phyloP scores from a whole-genome alignment of 768 basidiomycete species.

The Mycena latifolia region DNA sequence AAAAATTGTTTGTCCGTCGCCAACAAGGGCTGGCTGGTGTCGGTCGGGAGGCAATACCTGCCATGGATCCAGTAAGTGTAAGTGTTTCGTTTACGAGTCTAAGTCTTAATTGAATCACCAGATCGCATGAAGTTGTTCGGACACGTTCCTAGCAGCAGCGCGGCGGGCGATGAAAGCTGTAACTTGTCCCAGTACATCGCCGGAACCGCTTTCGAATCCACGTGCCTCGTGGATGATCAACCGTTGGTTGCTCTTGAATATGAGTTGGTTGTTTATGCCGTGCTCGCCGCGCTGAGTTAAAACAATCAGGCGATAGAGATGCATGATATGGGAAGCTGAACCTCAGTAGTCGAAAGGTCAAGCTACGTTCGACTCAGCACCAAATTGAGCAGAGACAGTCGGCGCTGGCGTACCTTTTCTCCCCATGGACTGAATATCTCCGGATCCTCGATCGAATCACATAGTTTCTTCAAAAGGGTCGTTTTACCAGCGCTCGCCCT shows the following conservation, averaged over 20 bases:
- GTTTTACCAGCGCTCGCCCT: constrained; percentile 14
- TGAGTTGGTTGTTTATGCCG: constrained; percentile 3
- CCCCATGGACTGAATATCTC: not conserved
- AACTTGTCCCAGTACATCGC: not conserved
- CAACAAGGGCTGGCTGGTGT: not conserved
- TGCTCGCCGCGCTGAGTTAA: not conserved
- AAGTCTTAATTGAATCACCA: not conserved
- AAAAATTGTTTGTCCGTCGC: not conserved
- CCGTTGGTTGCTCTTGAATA: constrained; percentile 8
- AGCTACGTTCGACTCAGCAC: too few species aligned
- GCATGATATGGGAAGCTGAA: too few species aligned
- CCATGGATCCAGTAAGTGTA: not conserved
- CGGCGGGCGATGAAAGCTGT: not conserved
- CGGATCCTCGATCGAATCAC: constrained; percentile 8
- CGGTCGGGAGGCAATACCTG: constrained; percentile 6
- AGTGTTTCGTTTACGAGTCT: too few species aligned
- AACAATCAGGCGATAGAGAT: too few species aligned
- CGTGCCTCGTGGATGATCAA: constrained; percentile 10
- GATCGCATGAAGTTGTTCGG: not conserved
- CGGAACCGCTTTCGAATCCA: constrained; percentile 2
- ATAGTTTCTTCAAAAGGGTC: not conserved
- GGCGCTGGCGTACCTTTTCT: too few species aligned
- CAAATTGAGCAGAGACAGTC: too few species aligned
- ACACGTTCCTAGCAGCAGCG: not conserved
- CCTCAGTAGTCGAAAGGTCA: too few species aligned